Evolutionary conservation across 176 grass and related monocot genomes (phyloP).

Genomic region (Carex cristatella): DNA sequence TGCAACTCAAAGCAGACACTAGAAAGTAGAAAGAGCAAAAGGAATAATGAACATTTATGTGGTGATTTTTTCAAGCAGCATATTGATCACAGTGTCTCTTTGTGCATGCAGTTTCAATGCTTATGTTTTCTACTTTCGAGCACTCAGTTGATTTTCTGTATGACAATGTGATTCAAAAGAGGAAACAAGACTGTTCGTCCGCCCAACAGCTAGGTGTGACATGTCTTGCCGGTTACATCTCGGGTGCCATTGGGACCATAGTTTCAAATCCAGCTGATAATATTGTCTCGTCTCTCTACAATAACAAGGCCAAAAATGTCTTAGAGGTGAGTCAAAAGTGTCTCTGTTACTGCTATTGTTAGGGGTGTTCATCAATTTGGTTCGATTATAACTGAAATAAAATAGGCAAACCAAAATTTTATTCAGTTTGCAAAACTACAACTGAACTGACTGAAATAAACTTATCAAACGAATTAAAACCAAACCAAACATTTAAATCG

Average conservation of each 20-base stretch:
- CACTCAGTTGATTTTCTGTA: slow-evolving; percentile 74
- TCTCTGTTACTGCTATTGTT: too few species aligned
- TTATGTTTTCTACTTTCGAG: slow-evolving; percentile 95
- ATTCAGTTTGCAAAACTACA: too few species aligned
- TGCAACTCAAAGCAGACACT: not conserved
- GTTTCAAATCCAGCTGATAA: slow-evolving; percentile 97
- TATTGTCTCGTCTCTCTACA: slow-evolving; percentile 85
- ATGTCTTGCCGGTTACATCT: slow-evolving; percentile 76
- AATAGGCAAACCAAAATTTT: too few species aligned
- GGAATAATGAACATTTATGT: not conserved
- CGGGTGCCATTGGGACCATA: slow-evolving; percentile 82
- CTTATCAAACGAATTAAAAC: too few species aligned
- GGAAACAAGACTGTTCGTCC: slow-evolving; percentile 66
- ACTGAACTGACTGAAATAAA: too few species aligned
- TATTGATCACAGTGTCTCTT: not conserved
- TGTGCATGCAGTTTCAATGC: slow-evolving; percentile 69
- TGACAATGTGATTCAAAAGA: slow-evolving; percentile 69
- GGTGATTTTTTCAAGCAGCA: not conserved
- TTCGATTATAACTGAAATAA: too few species aligned
- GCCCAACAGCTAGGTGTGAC: slow-evolving; percentile 78
- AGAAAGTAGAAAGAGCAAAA: not conserved
- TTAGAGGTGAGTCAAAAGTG: slow-evolving; percentile 47
- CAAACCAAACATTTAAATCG: too few species aligned
- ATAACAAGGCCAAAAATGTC: slow-evolving; percentile 71
- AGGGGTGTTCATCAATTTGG: too few species aligned